Evolutionary conservation across 2,329 filamentous ascomycete species (phyloP).

Genomic region (Paramyrothecium sp.): DNA sequence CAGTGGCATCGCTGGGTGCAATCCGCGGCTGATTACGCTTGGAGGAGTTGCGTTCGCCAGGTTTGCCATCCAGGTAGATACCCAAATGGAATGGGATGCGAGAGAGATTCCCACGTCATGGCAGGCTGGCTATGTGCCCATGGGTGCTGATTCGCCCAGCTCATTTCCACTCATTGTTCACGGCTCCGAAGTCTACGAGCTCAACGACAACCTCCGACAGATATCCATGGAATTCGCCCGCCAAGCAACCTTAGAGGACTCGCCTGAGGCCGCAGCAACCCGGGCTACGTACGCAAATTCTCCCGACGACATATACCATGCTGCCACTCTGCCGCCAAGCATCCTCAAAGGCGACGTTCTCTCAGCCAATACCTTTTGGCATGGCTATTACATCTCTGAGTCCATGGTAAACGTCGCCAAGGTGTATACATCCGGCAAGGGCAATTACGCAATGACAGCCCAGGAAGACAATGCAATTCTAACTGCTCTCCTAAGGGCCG

Average conservation of each 20-base stretch:
- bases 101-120: conserved; percentile 9
- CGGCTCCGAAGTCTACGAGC: conserved; percentile 13
- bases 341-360: conserved; percentile 9
- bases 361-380: conserved; percentile 5
- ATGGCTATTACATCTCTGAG: conserved; percentile 1
- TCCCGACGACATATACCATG: conserved; percentile 3
- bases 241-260: conserved; percentile 6
- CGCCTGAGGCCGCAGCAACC: conserved; percentile 4
- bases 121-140: conserved; percentile 11
- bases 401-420: conserved; percentile 7
- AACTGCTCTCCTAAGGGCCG: conserved; percentile 6
- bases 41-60: conserved; percentile 10
- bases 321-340: conserved; percentile 3
- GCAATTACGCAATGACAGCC: conserved; percentile 13
- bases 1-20: conserved; percentile 12
- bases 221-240: conserved; percentile 7
- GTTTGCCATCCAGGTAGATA: conserved; percentile 11
- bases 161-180: conserved; percentile 10
- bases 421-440: conserved; percentile 8
- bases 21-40: conserved; percentile 10
- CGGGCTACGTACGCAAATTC: conserved; percentile 4
- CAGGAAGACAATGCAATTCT: conserved; percentile 12
- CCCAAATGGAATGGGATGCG: conserved; percentile 13
- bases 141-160: conserved; percentile 6
- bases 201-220: conserved; percentile 10